A percentile compares a stretch with the other conserved stretches of the same genome.
phyloP scores from a whole-genome alignment of 179 eudicot species.

The Amaranthus tricolor region DNA sequence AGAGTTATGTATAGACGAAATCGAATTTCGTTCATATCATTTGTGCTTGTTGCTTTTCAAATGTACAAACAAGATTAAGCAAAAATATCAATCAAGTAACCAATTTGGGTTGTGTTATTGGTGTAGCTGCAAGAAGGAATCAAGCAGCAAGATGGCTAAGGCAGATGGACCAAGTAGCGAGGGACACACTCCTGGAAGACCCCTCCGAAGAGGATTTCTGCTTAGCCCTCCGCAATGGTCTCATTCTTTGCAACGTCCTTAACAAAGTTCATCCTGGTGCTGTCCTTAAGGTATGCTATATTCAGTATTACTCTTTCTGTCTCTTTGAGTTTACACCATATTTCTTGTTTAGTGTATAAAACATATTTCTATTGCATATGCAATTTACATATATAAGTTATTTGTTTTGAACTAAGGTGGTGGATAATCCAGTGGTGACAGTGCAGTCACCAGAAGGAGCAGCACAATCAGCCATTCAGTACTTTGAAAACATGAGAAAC shows the following conservation, averaged over 20 bases:
- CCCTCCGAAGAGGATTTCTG: conserved; percentile 82
- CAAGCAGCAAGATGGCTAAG: conserved; percentile 87
- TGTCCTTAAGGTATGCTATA: conserved; percentile 55
- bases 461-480: conserved; percentile 95
- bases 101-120: not conserved
- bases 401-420: conserved; percentile 47
- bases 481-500: conserved; percentile 95
- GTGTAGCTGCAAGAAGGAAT: conserved; percentile 71
- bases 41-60: too few species aligned
- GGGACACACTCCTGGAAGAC: conserved; percentile 60
- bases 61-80: too few species aligned
- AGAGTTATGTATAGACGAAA: too few species aligned
- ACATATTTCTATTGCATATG: too few species aligned
- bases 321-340: not conserved
- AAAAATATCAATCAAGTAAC: too few species aligned
- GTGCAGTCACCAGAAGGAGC: conserved; percentile 70
- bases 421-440: conserved; percentile 71
- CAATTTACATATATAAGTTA: too few species aligned
- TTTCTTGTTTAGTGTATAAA: not conserved
- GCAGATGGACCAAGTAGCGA: conserved; percentile 78
- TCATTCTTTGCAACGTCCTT: conserved; percentile 97
- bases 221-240: conserved; percentile 87
- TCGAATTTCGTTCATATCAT: too few species aligned
- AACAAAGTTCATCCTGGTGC: conserved; percentile 94
- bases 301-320: not conserved